phyloP scores from a whole-genome alignment of 768 basidiomycete species.

The Xerocomellus chrysenteron region DNA sequence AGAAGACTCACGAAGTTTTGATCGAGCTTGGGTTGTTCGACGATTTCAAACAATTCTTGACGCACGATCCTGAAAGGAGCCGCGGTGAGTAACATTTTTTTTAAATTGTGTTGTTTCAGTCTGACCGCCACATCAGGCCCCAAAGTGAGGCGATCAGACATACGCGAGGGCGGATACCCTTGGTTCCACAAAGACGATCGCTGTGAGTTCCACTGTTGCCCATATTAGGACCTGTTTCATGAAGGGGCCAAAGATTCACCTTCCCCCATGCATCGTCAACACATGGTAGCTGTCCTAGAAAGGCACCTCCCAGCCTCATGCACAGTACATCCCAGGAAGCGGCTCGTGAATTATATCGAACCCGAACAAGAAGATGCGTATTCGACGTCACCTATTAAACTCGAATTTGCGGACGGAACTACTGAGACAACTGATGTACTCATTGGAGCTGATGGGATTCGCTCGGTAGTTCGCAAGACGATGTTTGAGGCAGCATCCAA shows the following conservation, averaged over 20 bases:
- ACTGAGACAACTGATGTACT: constrained; percentile 39
- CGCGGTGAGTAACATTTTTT: constrained; percentile 6
- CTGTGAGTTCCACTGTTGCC: constrained; percentile 13
- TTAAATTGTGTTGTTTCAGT: background rate
- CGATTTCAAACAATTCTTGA: constrained; percentile 25
- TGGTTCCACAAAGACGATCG: constrained; percentile 25
- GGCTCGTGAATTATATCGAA: constrained; percentile 17
- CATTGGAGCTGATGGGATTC: constrained; percentile 47
- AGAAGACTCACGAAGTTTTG: constrained; percentile 46
- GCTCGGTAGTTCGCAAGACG: constrained; percentile 24
- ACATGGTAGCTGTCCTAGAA: constrained; percentile 20
- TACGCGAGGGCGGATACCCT: constrained; percentile 29
- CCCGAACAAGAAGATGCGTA: constrained; percentile 20
- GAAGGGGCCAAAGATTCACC: constrained; percentile 1
- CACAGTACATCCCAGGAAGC: constrained; percentile 17
- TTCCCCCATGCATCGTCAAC: constrained; percentile 22
- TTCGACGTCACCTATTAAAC: constrained; percentile 17
- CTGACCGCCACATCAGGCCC: background rate
- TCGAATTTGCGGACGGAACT: constrained; percentile 16
- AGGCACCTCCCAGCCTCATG: constrained; percentile 18
- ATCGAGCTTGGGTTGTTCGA: constrained; percentile 42
- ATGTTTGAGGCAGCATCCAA: constrained; percentile 21
- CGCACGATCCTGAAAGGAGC: constrained; percentile 7
- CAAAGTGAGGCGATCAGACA: constrained; percentile 27
- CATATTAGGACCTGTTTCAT: background rate